phyloP scores from a whole-genome alignment of 805 yeast species.

The Lipomyces mesembrius region DNA sequence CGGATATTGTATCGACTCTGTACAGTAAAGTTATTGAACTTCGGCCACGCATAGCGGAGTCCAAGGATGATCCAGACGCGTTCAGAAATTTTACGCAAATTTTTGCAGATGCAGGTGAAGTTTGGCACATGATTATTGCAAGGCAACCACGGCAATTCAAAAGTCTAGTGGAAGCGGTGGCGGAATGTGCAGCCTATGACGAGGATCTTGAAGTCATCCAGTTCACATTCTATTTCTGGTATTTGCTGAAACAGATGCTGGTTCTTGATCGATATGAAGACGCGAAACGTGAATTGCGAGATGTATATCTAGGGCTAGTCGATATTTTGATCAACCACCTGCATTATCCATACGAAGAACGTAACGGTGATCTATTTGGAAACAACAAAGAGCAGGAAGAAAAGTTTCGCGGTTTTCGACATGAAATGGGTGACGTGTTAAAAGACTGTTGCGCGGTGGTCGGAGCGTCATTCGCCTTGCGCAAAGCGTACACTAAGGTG shows the following conservation, averaged over 20 bases:
- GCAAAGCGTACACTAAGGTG: slow-evolving; percentile 69
- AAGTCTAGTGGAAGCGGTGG: slow-evolving; percentile 72
- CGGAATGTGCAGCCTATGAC: slow-evolving; percentile 71
- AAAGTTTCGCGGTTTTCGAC: slow-evolving; percentile 89
- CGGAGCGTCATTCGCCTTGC: slow-evolving; percentile 72
- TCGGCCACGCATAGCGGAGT: slow-evolving; percentile 53
- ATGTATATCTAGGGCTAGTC: slow-evolving; percentile 62
- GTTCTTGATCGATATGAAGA: slow-evolving; percentile 61
- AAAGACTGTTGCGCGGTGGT: slow-evolving; percentile 93
- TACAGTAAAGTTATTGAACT: slow-evolving; percentile 70
- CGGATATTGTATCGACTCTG: slow-evolving; percentile 65
- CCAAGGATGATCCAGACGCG: slow-evolving; percentile 60
- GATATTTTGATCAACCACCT: slow-evolving; percentile 68
- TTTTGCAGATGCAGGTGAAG: slow-evolving; percentile 90
- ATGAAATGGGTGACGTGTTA: slow-evolving; percentile 96
- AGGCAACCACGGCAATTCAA: slow-evolving; percentile 69
- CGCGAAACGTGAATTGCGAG: slow-evolving; percentile 56
- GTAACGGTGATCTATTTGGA: slow-evolving; percentile 57
- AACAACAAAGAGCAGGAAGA: slow-evolving; percentile 83
- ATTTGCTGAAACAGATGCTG: slow-evolving; percentile 72
- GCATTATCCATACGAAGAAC: slow-evolving; percentile 65
- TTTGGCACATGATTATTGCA: slow-evolving; percentile 90
- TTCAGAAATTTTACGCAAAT: slow-evolving; percentile 73
- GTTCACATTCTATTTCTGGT: slow-evolving; percentile 94
- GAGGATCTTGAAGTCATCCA: slow-evolving; percentile 87